Evolutionary conservation across 257 asterid genomes (phyloP).

Genomic region (Solanum boliviense): DNA sequence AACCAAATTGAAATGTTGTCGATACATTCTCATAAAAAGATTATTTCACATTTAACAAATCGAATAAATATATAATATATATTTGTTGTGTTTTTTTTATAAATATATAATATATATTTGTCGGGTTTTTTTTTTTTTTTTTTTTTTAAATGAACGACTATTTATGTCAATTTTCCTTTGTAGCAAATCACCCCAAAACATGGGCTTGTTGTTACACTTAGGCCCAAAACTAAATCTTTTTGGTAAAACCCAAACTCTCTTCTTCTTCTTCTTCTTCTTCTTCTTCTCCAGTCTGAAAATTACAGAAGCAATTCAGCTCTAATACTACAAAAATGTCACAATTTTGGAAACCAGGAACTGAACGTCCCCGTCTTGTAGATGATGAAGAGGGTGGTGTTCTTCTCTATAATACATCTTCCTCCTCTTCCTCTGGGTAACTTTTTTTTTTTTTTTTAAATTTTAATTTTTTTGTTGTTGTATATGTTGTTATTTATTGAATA

Average conservation of each 20-base stretch:
- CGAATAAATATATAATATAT: background rate
- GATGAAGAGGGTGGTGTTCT: slow-evolving; percentile 96
- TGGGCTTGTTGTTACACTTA: background rate
- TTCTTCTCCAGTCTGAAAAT: background rate
- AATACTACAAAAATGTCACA: slow-evolving; percentile 29
- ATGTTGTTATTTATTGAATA: background rate
- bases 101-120: too few relatives aligned
- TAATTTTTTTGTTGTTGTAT: background rate
- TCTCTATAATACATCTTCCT: slow-evolving; percentile 38
- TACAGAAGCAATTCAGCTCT: background rate
- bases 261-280: background rate
- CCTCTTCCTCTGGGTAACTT: slow-evolving; percentile 70
- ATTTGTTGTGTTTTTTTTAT: rapidly evolving
- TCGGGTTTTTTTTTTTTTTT: too few relatives aligned
- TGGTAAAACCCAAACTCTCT: background rate
- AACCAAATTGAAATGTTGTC: too few relatives aligned
- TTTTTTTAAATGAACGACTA: background rate
- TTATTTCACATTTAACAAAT: too few relatives aligned
- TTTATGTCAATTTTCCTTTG: too few relatives aligned
- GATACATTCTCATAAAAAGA: background rate
- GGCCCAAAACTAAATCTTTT: background rate
- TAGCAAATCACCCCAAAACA: background rate
- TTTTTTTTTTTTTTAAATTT: background rate
- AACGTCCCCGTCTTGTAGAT: slow-evolving; percentile 70
- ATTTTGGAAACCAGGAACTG: slow-evolving; percentile 94